These are phyloP conservation scores for Zasmidium angulare DNA, from an alignment of 2,329 filamentous ascomycete genomes.

Conservation along the genomic window DNA sequence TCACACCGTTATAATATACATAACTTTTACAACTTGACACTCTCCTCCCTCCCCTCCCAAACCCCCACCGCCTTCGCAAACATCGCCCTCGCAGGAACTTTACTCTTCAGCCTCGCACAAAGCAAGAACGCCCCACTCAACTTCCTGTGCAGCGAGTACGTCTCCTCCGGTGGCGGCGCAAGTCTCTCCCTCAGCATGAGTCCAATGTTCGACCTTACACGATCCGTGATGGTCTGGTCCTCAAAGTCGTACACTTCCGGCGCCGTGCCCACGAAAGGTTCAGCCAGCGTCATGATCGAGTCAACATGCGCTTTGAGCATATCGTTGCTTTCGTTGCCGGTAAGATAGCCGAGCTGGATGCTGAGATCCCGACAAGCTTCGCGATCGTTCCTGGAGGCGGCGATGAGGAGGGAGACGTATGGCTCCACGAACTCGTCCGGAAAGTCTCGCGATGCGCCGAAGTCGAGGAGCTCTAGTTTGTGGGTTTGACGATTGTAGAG, in stretches of 20 bases:
- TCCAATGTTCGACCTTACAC: constrained; percentile 84
- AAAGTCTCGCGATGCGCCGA: constrained; percentile 87
- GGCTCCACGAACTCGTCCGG: constrained; percentile 74
- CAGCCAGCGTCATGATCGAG: constrained; percentile 84
- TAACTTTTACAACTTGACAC: constrained; percentile 14
- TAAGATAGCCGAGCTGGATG: constrained; percentile 70
- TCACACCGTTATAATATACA: not conserved
- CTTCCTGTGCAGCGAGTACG: constrained; percentile 92
- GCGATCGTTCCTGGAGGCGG: constrained; percentile 62
- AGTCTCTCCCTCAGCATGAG: constrained; percentile 89
- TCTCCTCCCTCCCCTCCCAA: constrained; percentile 33
- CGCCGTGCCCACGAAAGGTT: constrained; percentile 77
- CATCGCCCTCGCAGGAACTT: constrained; percentile 76
- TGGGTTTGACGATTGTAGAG: constrained; percentile 71
- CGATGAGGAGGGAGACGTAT: constrained; percentile 78
- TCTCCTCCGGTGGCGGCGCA: constrained; percentile 92
- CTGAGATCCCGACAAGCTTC: constrained; percentile 29
- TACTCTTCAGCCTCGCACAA: constrained; percentile 81
- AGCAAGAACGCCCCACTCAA: constrained; percentile 91
- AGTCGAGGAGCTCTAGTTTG: constrained; percentile 88
- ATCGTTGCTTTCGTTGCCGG: constrained; percentile 76
- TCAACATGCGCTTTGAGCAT: constrained; percentile 93
- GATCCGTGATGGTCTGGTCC: constrained; percentile 93
- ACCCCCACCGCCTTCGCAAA: constrained; percentile 61
- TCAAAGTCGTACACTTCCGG: constrained; percentile 88